Base-by-base conservation (phyloP, 1,284 basidiomycete species). In the Trichosporon asahii region DNA sequence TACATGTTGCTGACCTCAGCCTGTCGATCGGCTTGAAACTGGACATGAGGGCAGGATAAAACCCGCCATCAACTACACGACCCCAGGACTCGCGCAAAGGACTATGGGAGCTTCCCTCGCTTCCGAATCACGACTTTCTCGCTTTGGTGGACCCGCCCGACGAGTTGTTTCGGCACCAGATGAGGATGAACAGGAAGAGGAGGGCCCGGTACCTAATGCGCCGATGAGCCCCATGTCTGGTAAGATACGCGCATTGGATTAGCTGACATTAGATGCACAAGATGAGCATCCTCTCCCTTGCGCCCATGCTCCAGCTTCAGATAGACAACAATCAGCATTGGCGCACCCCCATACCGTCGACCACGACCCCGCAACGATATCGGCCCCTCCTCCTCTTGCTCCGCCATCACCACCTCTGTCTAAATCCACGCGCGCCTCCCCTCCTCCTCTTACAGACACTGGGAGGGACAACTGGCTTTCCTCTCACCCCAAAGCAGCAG, bases 71-170 rank as follows among this genome's bases (percentile, higher is more conserved):
- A 69, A 55, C 21, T 77, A 70, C 46, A 74, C 75, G 14, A 81
- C 80, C 0, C 80, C 81, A 0, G 80, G 77, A 1, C 18, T 77
- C 5, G 64, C 76, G 0, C 78, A 79, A 18, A 65, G 81, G 15
- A 78, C 74, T 0, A 27, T 81, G 23, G 65, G 67, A 7, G 33
- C 75, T 9, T 66, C 74, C 2, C 64, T 74, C 1, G 78, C 80
- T 2, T 78, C 81, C 0, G 76, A 73, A n/a, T 61, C 57, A 9
- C 57, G 57, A 33, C 73, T 82, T 4, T 79, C 80, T 2, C 72
- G 78, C 29, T 82, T 82, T 64, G 81, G 81, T 2, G 81, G 81
- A 1, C 81, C 81, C 18, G 80, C 81, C 1, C 73, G 80, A 21
- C 70, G 81, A 29, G 76, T 78, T 1, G 69, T 78, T 11, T 53